Conservation (phyloP, 2,329 filamentous ascomycete genomes). For the Fragosphaeria purpurea region DNA sequence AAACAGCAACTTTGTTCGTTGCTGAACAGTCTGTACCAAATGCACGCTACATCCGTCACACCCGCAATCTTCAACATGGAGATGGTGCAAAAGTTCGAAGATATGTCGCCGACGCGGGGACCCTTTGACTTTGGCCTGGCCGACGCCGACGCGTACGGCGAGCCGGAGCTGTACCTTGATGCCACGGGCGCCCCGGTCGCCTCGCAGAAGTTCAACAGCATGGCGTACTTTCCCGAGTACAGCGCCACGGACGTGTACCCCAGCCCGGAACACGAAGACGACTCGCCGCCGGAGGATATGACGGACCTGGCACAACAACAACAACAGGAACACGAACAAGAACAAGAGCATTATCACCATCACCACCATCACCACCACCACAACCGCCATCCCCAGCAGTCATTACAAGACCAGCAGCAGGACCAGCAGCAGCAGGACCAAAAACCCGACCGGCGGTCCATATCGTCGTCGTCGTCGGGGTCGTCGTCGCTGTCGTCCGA, state of each 20-base stretch:
- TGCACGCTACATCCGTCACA: background rate
- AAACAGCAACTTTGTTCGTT: no score
- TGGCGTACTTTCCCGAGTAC: conserved; percentile 19
- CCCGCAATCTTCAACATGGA: background rate
- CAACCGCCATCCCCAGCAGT: no score
- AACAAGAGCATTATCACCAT: no score
- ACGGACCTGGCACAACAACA: no score
- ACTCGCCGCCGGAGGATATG: background rate
- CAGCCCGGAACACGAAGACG: conserved; percentile 21
- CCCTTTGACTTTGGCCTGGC: background rate
- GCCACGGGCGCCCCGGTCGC: conserved; percentile 5
- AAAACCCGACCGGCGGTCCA: no score
- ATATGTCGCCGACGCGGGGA: background rate
- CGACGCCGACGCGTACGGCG: conserved; percentile 18
- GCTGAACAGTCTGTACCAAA: no score
- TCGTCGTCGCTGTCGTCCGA: no score
- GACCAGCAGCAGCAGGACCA: no score
- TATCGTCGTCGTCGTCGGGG: no score
- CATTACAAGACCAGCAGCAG: no score
- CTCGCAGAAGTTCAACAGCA: conserved; percentile 21
- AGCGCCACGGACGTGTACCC: conserved; percentile 21
- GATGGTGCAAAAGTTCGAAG: background rate
- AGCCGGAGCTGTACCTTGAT: conserved; percentile 27
- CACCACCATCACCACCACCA: no score
- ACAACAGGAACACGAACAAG: no score